phyloP scores from a whole-genome alignment of 192 early-diverging fungal species.

The Thamnidium elegans region DNA sequence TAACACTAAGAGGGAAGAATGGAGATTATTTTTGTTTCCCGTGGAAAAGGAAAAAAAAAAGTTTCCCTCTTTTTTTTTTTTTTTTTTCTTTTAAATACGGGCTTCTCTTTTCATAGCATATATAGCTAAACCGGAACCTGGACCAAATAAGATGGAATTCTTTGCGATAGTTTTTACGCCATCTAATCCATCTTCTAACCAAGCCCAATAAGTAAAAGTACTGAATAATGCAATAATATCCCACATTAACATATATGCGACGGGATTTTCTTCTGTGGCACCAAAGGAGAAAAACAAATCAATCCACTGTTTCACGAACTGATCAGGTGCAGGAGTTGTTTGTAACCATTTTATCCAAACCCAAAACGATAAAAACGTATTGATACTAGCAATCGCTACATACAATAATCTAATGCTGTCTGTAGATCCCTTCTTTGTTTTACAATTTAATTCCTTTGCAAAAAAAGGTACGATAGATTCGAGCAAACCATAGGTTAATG shows the following conservation, averaged over 20 bases:
- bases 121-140: not conserved
- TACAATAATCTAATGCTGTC: not conserved
- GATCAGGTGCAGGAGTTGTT: not conserved
- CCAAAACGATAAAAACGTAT: not conserved
- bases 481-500: not conserved
- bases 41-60: not conserved
- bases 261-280: not conserved
- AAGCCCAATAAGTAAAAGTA: slow-evolving; percentile 7
- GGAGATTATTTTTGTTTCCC: not conserved
- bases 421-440: not conserved
- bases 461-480: not conserved
- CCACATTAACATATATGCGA: slow-evolving; percentile 1
- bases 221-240: not conserved
- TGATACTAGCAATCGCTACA: not conserved
- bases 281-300: no score
- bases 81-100: not conserved
- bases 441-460: no score
- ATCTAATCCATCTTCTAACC: not conserved
- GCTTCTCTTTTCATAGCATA: slow-evolving; percentile 1
- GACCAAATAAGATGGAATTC: slow-evolving; percentile 2
- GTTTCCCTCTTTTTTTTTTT: not conserved
- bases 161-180: not conserved
- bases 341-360: not conserved
- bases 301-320: not conserved
- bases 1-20: not conserved